Conservation (phyloP, 139 green algal species). For the Trebouxia sp. region DNA sequence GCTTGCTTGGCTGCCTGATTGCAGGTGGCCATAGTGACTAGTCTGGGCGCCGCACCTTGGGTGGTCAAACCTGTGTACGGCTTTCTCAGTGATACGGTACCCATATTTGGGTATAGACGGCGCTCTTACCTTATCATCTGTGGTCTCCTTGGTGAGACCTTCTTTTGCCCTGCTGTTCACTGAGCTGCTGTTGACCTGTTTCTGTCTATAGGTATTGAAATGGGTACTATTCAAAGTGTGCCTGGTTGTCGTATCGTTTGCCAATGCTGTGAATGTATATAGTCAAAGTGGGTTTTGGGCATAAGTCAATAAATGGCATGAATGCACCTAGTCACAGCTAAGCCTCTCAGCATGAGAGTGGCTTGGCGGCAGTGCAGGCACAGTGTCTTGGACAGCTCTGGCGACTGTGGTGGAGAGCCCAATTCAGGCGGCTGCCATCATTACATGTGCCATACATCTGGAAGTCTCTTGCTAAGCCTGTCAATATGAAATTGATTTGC, state of each 20-base stretch:
- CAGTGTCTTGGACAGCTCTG: constrained; percentile 67
- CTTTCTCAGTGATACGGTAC: constrained; percentile 90
- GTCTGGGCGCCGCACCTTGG: constrained; percentile 70
- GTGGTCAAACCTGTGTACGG: constrained; percentile 95
- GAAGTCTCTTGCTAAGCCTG: no score
- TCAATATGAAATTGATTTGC: no score
- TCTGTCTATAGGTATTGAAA: no score
- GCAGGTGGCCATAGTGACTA: constrained; percentile 70
- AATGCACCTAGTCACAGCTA: no score
- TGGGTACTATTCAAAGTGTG: no score
- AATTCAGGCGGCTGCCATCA: constrained; percentile 40
- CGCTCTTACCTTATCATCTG: constrained; percentile 86
- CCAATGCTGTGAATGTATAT: no score
- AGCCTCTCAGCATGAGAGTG: no score
- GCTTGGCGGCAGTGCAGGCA: constrained; percentile 46
- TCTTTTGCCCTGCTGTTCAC: neutral
- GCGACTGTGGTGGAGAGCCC: constrained; percentile 51
- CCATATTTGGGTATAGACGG: constrained; percentile 90
- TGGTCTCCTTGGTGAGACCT: constrained; percentile 57
- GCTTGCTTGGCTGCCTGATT: neutral
- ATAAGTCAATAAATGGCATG: no score
- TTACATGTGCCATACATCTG: no score
- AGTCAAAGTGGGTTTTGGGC: no score
- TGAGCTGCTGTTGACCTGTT: no score
- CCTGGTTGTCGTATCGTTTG: no score